Percentiles rank a stretch among this genome's conserved stretches.
phyloP scores from a whole-genome alignment of 2,329 filamentous ascomycete species.

The Aureobasidium melanogenum region DNA sequence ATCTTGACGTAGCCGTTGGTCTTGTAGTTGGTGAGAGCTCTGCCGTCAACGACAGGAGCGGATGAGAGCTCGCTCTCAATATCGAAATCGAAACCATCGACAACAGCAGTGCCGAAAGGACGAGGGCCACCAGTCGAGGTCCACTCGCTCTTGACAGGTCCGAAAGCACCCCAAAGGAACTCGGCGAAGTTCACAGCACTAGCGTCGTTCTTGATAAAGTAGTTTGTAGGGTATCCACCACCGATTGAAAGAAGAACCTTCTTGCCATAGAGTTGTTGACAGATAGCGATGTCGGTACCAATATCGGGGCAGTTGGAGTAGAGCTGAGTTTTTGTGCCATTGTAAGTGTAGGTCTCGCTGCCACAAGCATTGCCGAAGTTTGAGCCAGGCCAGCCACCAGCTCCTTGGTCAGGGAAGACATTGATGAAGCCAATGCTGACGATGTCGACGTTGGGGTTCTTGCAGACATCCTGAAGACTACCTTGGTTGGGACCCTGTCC shows the following conservation, averaged over 20 bases:
- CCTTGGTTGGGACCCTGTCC: conserved; percentile 45
- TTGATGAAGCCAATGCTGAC: conserved; percentile 50
- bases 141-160: conserved; percentile 16
- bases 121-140: conserved; percentile 38
- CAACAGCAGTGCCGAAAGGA: conserved; percentile 55
- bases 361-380: conserved; percentile 51
- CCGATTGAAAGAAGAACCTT: conserved; percentile 65
- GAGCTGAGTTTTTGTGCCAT: conserved; percentile 32
- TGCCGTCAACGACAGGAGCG: conserved; percentile 13
- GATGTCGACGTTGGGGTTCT: conserved; percentile 44
- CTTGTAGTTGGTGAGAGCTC: conserved; percentile 23
- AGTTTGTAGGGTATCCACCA: conserved; percentile 55
- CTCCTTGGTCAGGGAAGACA: conserved; percentile 39
- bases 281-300: conserved; percentile 46
- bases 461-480: conserved; percentile 42
- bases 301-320: conserved; percentile 52
- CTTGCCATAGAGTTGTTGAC: conserved; percentile 55
- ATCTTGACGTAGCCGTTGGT: conserved; percentile 39
- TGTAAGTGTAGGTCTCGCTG: conserved; percentile 29
- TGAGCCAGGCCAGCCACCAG: conserved; percentile 40
- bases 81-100: conserved; percentile 73
- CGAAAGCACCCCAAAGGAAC: conserved; percentile 51
- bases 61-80: conserved; percentile 50
- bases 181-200: conserved; percentile 50
- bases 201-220: conserved; percentile 34